A percentile compares a stretch with the other conserved stretches of the same genome.
Evolutionary conservation across 2,329 filamentous ascomycete genomes (phyloP).

Genomic region (Dactylella cylindrospora): DNA sequence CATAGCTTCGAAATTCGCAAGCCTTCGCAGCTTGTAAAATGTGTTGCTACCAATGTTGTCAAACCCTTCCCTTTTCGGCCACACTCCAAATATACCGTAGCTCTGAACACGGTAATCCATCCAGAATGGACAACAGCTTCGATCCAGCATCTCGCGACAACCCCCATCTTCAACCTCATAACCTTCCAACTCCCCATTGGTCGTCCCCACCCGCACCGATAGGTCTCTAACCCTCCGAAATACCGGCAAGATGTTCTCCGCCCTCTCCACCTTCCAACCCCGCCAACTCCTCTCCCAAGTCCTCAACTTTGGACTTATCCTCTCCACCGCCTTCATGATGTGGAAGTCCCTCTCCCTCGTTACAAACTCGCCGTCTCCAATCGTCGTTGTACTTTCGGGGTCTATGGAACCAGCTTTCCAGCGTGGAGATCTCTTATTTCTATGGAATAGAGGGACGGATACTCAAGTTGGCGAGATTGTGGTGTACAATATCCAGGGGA

Average conservation of each 20-base stretch:
- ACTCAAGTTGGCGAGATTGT: slow-evolving; percentile 72
- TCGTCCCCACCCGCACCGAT: not conserved
- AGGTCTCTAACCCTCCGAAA: not conserved
- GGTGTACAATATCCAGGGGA: slow-evolving; percentile 82
- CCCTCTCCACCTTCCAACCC: slow-evolving; percentile 67
- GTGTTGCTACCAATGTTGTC: slow-evolving; percentile 1
- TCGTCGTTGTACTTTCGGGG: slow-evolving; percentile 81
- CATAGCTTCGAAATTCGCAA: too few relatives aligned
- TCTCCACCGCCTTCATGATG: slow-evolving; percentile 92
- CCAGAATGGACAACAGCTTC: not conserved
- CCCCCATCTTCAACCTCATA: not conserved
- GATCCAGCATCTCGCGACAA: not conserved
- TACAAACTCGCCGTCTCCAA: slow-evolving; percentile 73
- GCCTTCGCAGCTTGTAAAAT: slow-evolving; percentile 2
- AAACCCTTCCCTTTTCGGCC: slow-evolving; percentile 22
- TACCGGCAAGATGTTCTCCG: slow-evolving; percentile 67
- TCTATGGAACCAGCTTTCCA: slow-evolving; percentile 83
- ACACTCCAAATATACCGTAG: slow-evolving; percentile 7
- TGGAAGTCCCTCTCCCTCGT: slow-evolving; percentile 84
- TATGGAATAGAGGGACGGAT: slow-evolving; percentile 70
- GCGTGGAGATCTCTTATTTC: slow-evolving; percentile 71
- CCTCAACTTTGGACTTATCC: slow-evolving; percentile 86
- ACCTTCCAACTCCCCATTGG: not conserved
- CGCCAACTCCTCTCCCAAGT: slow-evolving; percentile 79
- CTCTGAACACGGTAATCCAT: not conserved